Base-by-base conservation (phyloP, 1,284 basidiomycete genomes). In the Marasmius sp. region DNA sequence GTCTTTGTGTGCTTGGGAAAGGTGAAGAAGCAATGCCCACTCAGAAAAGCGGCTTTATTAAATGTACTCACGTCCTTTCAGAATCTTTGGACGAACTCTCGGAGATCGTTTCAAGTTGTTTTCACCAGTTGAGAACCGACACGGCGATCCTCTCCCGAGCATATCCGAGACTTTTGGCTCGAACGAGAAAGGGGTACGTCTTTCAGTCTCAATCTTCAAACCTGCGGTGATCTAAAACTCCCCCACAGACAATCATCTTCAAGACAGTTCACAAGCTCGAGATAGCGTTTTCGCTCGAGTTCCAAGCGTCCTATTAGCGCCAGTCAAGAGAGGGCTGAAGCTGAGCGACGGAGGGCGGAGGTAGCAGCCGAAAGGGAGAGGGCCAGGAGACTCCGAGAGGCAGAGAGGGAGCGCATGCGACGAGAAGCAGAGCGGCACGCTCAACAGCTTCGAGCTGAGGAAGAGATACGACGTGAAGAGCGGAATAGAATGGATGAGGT, bases 231-330 rank as follows among this genome's bases (percentile, higher is more conserved):
- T 43, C 41, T 43, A 12, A 43, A 12, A 12, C n/a, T 2, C 11
- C n/a, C 6, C 6, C 16, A 9, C 45, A 47, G 91, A 91, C 89
- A 6, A 81, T 97, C 59, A 87, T 97, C 34, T 91, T 99, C 69
- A 94, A 95, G 85, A 89, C 93, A 58, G 88, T 95, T 71, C 92
- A 95, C 68, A 87, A 86, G 0, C 72, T 99, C 62, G 95, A 98
- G 71, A 83, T 99, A 50, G 88, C 89, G 2, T 97, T 97, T 77
- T 94, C 94, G 16, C 79, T 97, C 64, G 90, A 90, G 22, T 95
- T 95, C 73, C 90, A 97, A 71, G 80, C 86, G 6, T 86, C 90
- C 1, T 78, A 88, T 52, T 97, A 92, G 86, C 82, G 85, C 41
- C 81, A 89, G n/a, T n/a, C n/a, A n/a, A n/a, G n/a, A n/a, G n/a